Base-by-base conservation (phyloP, 495 filamentous ascomycete genomes). In the Neurospora sp. region DNA sequence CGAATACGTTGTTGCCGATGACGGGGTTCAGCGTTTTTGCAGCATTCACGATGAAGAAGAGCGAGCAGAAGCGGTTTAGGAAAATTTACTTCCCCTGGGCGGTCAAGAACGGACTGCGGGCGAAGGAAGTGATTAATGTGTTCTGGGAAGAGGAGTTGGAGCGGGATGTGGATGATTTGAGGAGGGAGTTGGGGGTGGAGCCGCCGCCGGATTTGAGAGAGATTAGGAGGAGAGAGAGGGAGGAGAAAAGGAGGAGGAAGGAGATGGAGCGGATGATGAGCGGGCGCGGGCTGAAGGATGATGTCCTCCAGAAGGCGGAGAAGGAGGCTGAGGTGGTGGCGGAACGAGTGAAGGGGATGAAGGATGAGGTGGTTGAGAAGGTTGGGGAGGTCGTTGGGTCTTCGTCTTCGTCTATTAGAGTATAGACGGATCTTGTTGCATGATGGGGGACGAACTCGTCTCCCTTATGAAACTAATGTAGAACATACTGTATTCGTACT, bases 71-170 rank as follows among this genome's bases (percentile, higher is more conserved):
- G 71, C 83, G 96, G 72, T 94, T 97, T 69, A 89, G 89, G 76
- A 83, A 79, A 2, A 87, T 90, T 0, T 97, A 97, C 82, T 81
- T 93, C 45, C 96, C 96, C 4, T 99, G 96, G 96, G 96, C 96
- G 69, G 80, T 98, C 48, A 82, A 87, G 41, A 97, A 95, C 83
- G 96, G 96, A 14, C 69, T 94, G 75, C 76, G 85, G 61, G 87
- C 89, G 71, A 87, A 91, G 76, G 94, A 97, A 80, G 84, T 99
- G 40, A 94, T 99, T 72, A 98, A 97, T 84, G 92, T 99, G 8
- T 99, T 97, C 75, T 99, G 96, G 96, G 96, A 99, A 84, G 94
- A 98, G 86, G 86, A 96, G 80, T 79, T 99, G 77, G 91, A 94
- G 83, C 92, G 89, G 74, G 90, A 95, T 84, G 94, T 97, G 39